These are phyloP conservation scores for Hippophae rhamnoides DNA, from an alignment of 306 rosid species.

Conservation along the genomic window DNA sequence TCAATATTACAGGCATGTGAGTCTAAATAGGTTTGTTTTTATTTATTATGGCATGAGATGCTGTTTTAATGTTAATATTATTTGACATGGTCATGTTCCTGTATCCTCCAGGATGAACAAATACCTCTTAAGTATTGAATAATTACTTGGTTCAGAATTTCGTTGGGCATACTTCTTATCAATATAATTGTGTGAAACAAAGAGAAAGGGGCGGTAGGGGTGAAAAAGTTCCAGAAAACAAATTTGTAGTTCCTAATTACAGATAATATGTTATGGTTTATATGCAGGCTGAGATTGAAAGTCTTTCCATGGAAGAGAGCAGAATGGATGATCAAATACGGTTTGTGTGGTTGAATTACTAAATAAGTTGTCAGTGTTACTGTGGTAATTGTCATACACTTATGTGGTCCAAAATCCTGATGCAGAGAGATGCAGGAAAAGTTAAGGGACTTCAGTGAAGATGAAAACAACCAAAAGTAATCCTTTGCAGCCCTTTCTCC, in stretches of 20 bases:
- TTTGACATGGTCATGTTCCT: background rate
- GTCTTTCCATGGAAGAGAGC: slow-evolving; percentile 65
- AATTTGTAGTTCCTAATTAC: slow-evolving; percentile 7
- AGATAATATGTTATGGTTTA: slow-evolving; percentile 21
- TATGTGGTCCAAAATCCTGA: slow-evolving; percentile 20
- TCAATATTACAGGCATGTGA: slow-evolving; percentile 55
- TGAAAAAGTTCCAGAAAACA: background rate
- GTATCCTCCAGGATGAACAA: too few relatives aligned
- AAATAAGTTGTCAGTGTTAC: slow-evolving; percentile 10
- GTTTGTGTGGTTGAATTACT: slow-evolving; percentile 33
- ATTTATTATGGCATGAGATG: slow-evolving; percentile 1
- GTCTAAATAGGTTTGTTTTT: slow-evolving; percentile 1
- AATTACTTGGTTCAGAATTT: too few relatives aligned
- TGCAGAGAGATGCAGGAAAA: slow-evolving; percentile 88
- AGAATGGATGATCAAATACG: slow-evolving; percentile 77
- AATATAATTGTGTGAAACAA: background rate
- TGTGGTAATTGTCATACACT: slow-evolving; percentile 13
- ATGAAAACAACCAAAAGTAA: slow-evolving; percentile 77
- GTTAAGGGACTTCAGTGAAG: slow-evolving; percentile 70
- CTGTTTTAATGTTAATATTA: background rate
- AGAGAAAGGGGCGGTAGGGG: background rate
- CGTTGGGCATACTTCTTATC: too few relatives aligned
- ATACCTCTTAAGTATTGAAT: too few relatives aligned
- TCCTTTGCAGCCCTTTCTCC: slow-evolving; percentile 2
- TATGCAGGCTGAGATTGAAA: slow-evolving; percentile 85